phyloP scores from a whole-genome alignment of 2,329 filamentous ascomycete genomes.

The Xylaria sp. region DNA sequence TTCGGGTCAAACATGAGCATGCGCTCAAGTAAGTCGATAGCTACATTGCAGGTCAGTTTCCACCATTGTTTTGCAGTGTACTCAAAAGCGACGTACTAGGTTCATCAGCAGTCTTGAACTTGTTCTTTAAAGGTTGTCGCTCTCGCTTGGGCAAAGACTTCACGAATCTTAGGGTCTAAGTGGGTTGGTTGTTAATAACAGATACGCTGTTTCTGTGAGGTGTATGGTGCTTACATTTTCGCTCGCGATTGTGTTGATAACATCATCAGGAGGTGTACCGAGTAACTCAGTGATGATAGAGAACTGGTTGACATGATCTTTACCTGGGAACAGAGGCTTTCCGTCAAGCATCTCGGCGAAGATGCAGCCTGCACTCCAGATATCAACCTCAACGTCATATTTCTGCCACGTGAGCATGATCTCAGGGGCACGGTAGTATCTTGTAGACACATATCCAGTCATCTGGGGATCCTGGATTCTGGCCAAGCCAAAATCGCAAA shows the following conservation, averaged over 20 bases:
- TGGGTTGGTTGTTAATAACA: constrained; percentile 15
- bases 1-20: constrained; percentile 99
- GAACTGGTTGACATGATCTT: constrained; percentile 99
- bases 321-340: constrained; percentile 95
- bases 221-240: constrained; percentile 66
- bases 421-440: constrained; percentile 97
- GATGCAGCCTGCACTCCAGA: constrained; percentile 98
- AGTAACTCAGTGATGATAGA: constrained; percentile 98
- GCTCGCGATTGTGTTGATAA: constrained; percentile 97
- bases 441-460: constrained; percentile 97
- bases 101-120: constrained; percentile 93
- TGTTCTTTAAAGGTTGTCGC: constrained; percentile 75
- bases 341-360: constrained; percentile 99
- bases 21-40: constrained; percentile 86
- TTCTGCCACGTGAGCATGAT: constrained; percentile 99
- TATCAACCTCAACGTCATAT: constrained; percentile 98
- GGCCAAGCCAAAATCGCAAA: constrained; percentile 96
- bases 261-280: constrained; percentile 93
- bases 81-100: constrained; percentile 49
- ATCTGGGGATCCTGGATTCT: constrained; percentile 99
- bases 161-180: constrained; percentile 87
- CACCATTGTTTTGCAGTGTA: neutral
- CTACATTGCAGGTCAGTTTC: constrained; percentile 32
- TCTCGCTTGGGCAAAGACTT: constrained; percentile 95
- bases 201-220: neutral